Evolutionary conservation across 805 yeast genomes (phyloP).

Genomic region (Wickerhamiella occidentalis): DNA sequence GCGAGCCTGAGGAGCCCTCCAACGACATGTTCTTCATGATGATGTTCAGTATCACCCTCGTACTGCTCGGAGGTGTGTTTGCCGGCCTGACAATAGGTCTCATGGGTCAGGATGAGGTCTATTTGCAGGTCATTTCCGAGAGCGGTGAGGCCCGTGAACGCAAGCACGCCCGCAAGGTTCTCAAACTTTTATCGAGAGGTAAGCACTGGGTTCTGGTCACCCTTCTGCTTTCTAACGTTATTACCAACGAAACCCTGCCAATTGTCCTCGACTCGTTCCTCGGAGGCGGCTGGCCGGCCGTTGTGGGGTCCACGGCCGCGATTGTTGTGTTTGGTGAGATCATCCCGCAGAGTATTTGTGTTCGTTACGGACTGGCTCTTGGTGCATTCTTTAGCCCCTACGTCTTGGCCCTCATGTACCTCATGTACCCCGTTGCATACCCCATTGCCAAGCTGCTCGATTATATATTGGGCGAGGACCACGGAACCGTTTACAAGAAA

Average conservation of each 20-base stretch:
- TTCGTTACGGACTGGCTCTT: conserved; percentile 79
- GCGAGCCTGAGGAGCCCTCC: not conserved
- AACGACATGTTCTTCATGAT: conserved; percentile 12
- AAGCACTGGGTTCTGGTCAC: conserved; percentile 97
- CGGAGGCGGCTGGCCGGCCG: conserved; percentile 98
- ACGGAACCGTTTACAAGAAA: conserved; percentile 87
- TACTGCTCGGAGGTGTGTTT: conserved; percentile 31
- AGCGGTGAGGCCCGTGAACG: conserved; percentile 64
- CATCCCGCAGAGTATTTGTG: conserved; percentile 89
- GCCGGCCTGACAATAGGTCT: conserved; percentile 69
- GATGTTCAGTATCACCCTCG: conserved; percentile 25
- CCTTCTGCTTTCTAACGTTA: conserved; percentile 68
- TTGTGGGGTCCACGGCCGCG: conserved; percentile 79
- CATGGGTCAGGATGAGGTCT: conserved; percentile 97
- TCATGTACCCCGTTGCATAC: conserved; percentile 84
- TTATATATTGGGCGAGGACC: conserved; percentile 80
- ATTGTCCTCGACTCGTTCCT: conserved; percentile 83
- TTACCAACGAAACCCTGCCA: conserved; percentile 89
- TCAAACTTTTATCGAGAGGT: conserved; percentile 61
- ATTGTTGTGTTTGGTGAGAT: conserved; percentile 94
- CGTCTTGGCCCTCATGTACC: conserved; percentile 71
- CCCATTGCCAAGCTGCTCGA: conserved; percentile 80
- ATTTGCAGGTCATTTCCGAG: conserved; percentile 75
- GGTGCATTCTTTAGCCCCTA: conserved; percentile 88
- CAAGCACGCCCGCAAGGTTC: conserved; percentile 56